These are phyloP conservation scores for Neostapfia colusana DNA, from an alignment of 176 grass and related monocot genomes.

Conservation along the genomic window DNA sequence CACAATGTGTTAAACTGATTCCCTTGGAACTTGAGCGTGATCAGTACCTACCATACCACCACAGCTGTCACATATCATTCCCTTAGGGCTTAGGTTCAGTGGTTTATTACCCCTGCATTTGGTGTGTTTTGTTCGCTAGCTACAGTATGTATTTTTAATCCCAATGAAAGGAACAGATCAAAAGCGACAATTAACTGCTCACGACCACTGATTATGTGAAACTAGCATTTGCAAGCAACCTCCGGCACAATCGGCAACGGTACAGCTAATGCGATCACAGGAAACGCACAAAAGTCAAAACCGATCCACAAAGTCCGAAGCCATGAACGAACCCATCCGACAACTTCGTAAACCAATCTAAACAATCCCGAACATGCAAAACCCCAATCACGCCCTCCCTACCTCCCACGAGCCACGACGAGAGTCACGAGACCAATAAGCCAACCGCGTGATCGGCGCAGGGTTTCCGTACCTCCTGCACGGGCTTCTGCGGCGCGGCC, in stretches of 20 bases:
- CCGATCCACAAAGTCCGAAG: not conserved
- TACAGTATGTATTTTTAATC: slow-evolving; percentile 3
- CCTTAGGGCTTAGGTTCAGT: not conserved
- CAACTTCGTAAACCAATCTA: slow-evolving; percentile 7
- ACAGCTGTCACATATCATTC: slow-evolving; percentile 44
- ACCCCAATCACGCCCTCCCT: not conserved
- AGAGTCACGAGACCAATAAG: slow-evolving; percentile 15
- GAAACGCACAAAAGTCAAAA: not conserved
- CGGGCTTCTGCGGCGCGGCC: slow-evolving; percentile 24
- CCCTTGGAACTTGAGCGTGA: slow-evolving; percentile 30
- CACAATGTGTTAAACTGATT: slow-evolving; percentile 33
- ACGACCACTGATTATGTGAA: slow-evolving; percentile 27
- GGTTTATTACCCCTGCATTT: slow-evolving; percentile 46
- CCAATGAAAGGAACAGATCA: slow-evolving; percentile 30
- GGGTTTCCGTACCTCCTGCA: slow-evolving; percentile 49
- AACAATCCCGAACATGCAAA: slow-evolving; percentile 9
- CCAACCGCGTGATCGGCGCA: slow-evolving; percentile 11
- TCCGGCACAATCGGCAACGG: not conserved
- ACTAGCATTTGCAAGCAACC: not conserved
- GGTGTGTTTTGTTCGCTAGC: slow-evolving; percentile 35
- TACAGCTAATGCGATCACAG: not conserved
- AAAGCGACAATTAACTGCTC: slow-evolving; percentile 33
- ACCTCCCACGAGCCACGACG: not conserved
- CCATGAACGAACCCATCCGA: not conserved
- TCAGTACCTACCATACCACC: slow-evolving; percentile 43